Percentiles rank a stretch among this genome's conserved stretches.
Conservation (phyloP, 1,284 basidiomycete species). For the Boletus holoroseus region DNA sequence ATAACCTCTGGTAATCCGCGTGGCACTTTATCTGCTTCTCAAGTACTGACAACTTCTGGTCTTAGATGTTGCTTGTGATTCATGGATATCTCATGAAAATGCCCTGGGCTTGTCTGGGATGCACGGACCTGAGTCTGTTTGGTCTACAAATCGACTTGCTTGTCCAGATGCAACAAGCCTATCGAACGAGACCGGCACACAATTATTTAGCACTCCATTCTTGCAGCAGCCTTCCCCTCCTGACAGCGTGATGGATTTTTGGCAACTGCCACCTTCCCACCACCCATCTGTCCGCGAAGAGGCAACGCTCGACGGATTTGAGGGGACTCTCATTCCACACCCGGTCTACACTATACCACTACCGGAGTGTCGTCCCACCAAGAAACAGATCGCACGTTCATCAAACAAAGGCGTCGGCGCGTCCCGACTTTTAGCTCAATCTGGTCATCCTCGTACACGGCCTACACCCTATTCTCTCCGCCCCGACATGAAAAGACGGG, state of each 20-base stretch:
- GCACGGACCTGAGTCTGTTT: background rate
- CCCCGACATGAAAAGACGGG: background rate
- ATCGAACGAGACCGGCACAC: background rate
- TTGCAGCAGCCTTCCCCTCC: background rate
- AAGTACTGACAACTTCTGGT: background rate
- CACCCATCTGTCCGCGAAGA: background rate
- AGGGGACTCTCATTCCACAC: background rate
- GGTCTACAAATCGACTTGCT: background rate
- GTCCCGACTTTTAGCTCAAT: background rate
- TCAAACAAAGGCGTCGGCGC: background rate
- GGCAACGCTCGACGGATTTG: background rate
- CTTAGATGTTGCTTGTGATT: background rate
- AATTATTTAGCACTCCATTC: background rate
- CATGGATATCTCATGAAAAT: slow-evolving; percentile 3
- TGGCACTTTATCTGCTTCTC: background rate
- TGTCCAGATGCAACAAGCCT: background rate
- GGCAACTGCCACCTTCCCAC: background rate
- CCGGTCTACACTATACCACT: background rate
- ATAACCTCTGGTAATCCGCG: slow-evolving; percentile 4
- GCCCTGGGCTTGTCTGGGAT: background rate
- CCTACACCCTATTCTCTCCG: slow-evolving; percentile 10
- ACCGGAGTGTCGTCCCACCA: background rate
- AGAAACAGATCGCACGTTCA: background rate
- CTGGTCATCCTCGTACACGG: background rate
- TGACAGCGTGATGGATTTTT: background rate